A percentile compares a stretch with the other conserved stretches of the same genome.
Evolutionary conservation across 805 yeast species (phyloP).

Genomic region (Ascoidea tarda): DNA sequence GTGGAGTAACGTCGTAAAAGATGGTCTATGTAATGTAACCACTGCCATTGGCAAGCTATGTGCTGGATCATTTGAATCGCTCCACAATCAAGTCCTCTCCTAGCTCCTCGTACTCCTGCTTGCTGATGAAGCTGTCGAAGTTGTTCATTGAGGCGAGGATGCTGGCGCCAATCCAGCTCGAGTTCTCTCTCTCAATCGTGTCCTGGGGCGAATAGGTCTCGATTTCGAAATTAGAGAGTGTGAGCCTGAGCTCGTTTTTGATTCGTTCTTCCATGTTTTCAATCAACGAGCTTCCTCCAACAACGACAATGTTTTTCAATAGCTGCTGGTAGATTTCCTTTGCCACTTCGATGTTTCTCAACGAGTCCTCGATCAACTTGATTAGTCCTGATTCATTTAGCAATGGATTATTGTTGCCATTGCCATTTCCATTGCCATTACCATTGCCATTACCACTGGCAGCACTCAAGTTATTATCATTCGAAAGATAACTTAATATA

Average conservation of each 20-base stretch:
- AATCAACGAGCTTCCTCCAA: slow-evolving; percentile 61
- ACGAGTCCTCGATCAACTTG: slow-evolving; percentile 23
- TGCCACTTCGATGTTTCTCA: slow-evolving; percentile 27
- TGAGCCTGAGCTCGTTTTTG: slow-evolving; percentile 41
- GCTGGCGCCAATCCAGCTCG: slow-evolving; percentile 75
- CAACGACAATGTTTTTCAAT: slow-evolving; percentile 55
- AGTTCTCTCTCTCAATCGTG: slow-evolving; percentile 46
- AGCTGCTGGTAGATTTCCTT: slow-evolving; percentile 25
- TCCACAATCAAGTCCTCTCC: slow-evolving; percentile 37
- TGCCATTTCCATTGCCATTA: neutral
- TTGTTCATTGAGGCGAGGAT: slow-evolving; percentile 66
- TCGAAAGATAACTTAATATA: too few species aligned
- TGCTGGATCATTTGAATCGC: slow-evolving; percentile 22
- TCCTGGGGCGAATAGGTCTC: slow-evolving; percentile 56
- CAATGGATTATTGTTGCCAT: neutral
- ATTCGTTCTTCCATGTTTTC: slow-evolving; percentile 60
- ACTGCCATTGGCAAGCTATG: too few species aligned
- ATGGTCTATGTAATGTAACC: too few species aligned
- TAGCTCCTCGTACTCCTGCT: slow-evolving; percentile 56
- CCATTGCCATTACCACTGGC: neutral
- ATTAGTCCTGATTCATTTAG: slow-evolving; percentile 18
- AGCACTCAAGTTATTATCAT: neutral
- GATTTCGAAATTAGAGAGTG: slow-evolving; percentile 58
- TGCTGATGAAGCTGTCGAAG: slow-evolving; percentile 71
- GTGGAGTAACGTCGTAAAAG: too few species aligned